These are phyloP conservation scores for Exophiala sp. DNA, from an alignment of 2,329 filamentous ascomycete genomes.

Conservation along the genomic window DNA sequence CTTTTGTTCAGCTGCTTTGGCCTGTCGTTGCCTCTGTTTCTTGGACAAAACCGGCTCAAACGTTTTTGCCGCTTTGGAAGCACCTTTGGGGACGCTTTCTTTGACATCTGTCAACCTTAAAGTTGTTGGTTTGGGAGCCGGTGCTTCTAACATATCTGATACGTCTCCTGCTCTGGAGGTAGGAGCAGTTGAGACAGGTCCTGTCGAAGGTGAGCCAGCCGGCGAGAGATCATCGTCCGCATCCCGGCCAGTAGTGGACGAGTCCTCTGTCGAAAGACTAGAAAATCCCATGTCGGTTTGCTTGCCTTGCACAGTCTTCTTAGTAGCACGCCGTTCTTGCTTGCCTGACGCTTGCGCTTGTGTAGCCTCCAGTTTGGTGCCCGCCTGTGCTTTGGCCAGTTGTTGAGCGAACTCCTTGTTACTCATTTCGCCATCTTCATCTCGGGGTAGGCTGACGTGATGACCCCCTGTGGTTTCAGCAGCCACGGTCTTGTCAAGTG, in stretches of 20 bases:
- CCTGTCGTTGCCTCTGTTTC: constrained; percentile 89
- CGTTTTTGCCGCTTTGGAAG: constrained; percentile 56
- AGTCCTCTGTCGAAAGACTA: constrained; percentile 51
- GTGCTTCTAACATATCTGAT: constrained; percentile 84
- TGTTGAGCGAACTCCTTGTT: constrained; percentile 72
- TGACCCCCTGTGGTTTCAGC: constrained; percentile 31
- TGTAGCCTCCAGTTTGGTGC: constrained; percentile 50
- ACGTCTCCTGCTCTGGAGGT: constrained; percentile 62
- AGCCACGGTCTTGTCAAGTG: constrained; percentile 31
- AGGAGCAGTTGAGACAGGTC: constrained; percentile 33
- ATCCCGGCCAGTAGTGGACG: constrained; percentile 63
- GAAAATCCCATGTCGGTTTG: constrained; percentile 41
- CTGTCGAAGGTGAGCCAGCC: constrained; percentile 55
- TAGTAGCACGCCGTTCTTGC: constrained; percentile 41
- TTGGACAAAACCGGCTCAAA: constrained; percentile 72
- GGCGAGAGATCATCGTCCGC: constrained; percentile 76
- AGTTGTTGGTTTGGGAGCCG: constrained; percentile 62
- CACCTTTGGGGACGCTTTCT: constrained; percentile 50
- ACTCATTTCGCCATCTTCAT: constrained; percentile 57
- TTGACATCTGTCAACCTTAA: constrained; percentile 69
- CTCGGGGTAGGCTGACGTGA: constrained; percentile 26
- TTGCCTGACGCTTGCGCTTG: constrained; percentile 30
- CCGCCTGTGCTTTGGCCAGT: constrained; percentile 64
- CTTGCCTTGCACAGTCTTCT: constrained; percentile 45
- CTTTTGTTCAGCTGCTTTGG: constrained; percentile 80